Base-by-base conservation (phyloP, 805 yeast species). In the Hanseniaspora occidentalis region DNA sequence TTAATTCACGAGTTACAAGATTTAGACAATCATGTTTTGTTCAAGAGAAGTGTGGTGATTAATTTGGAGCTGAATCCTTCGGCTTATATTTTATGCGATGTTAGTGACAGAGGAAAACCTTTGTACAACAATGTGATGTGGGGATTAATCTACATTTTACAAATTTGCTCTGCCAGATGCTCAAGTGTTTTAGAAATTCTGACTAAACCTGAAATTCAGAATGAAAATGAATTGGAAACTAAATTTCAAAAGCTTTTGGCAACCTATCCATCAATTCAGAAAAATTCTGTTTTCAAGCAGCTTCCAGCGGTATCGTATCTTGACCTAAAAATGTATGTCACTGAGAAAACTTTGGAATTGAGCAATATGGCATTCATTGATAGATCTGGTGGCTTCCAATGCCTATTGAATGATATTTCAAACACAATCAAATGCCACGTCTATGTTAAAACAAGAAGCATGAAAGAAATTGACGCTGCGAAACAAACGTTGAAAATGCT, bases 351-450 rank as follows among this genome's bases (percentile, higher is more conserved):
- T 2, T 64, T 86, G 39, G 84, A 84, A 50, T 62, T 92, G 38
- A 96, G 89, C 52, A 56, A 68, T 1, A 59, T 73, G 53, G 86
- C 84, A 2, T 59, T 67, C 31, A 68, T 88, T 7, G 66, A 79
- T 2, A 69, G 94, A 43, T 63, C 69, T 24, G 75, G 84, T 53
- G 75, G 80, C 16, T 84, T 77, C 57, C 97, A 92, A 54, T 77
- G 73, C 18, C 54, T 92, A 11, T 60, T 92, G 43, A 85, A 86
- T 52, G 84, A 83, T 46, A 79, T 92, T 45, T 94, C 96, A 0
- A 61, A 70, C 40, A 96, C 89, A 47, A 84, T 92, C 47, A 61
- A 59, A 45, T 70, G 75, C 41, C 75, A 75, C 44, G 66, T 67
- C 40, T 70, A 71, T 45, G 69, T 72, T 17, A 62, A 78, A 35